Percentiles rank a stretch among this genome's conserved stretches.
Evolutionary conservation across 306 rosid genomes (phyloP).

Genomic region (Dalbergia oliveri): DNA sequence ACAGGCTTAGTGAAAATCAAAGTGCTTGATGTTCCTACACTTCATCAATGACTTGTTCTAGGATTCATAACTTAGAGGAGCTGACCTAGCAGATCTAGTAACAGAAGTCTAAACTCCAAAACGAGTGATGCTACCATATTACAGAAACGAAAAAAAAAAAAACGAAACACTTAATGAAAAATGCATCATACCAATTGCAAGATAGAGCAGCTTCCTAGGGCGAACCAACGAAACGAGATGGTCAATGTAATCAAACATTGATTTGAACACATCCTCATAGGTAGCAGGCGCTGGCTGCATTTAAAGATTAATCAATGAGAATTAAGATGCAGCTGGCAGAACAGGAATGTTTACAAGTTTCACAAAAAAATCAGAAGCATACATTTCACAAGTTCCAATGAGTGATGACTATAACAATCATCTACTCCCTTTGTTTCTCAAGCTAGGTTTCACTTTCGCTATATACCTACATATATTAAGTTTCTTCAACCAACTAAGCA

Average conservation of each 20-base stretch:
- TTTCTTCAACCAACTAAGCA: constrained; percentile 31
- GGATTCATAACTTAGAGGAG: constrained; percentile 30
- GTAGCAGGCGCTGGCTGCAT: constrained; percentile 91
- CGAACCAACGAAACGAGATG: constrained; percentile 92
- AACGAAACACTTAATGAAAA: neutral
- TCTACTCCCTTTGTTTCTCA: neutral
- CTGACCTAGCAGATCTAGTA: constrained; percentile 13
- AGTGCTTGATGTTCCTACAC: constrained; percentile 24
- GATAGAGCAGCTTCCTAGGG: constrained; percentile 92
- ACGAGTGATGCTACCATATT: constrained; percentile 8
- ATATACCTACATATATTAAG: neutral
- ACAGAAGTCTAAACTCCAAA: constrained; percentile 15
- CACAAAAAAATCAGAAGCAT: constrained; percentile 10
- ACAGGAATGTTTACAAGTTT: neutral
- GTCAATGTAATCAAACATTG: constrained; percentile 86
- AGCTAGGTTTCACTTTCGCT: constrained; percentile 13
- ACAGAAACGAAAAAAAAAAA: constrained; percentile 3
- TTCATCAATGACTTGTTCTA: constrained; percentile 15
- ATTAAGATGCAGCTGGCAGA: constrained; percentile 28
- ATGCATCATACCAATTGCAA: constrained; percentile 81
- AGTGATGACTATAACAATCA: neutral
- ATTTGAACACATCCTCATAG: constrained; percentile 80
- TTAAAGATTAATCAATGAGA: constrained; percentile 37
- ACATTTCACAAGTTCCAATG: constrained; percentile 29
- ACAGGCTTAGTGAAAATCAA: constrained; percentile 25